phyloP scores from a whole-genome alignment of 371 early-diverging fungal genomes.

The Mucor plumbeus region DNA sequence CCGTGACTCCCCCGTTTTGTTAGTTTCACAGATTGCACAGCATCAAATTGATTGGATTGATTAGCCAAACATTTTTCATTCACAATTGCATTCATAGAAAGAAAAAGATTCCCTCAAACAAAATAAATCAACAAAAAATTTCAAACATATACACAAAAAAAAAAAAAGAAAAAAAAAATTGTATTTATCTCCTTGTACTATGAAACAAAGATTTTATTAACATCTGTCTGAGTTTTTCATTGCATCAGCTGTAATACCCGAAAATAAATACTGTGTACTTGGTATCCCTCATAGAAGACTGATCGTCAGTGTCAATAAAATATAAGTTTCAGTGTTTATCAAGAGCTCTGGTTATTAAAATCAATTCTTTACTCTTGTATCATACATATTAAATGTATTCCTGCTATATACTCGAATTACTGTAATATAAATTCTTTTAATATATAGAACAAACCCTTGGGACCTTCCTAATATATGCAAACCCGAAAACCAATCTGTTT shows the following conservation, averaged over 20 bases:
- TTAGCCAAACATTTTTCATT: neutral
- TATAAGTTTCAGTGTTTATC: too few species aligned
- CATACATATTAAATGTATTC: too few species aligned
- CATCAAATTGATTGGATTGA: neutral
- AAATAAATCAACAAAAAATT: neutral
- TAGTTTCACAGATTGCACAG: neutral
- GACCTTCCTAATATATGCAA: neutral
- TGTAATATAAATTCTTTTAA: too few species aligned
- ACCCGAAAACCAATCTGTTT: neutral
- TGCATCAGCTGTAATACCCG: neutral
- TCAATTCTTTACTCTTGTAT: too few species aligned
- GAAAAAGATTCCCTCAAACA: neutral
- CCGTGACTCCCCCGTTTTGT: neutral
- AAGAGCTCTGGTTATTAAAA: too few species aligned
- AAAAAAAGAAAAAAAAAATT: neutral
- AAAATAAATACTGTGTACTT: neutral
- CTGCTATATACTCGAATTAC: too few species aligned
- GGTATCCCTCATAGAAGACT: neutral
- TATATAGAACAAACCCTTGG: neutral
- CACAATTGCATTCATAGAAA: neutral
- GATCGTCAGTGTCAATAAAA: neutral
- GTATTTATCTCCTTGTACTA: neutral
- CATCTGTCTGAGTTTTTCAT: slow-evolving; percentile 2
- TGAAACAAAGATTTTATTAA: slow-evolving; percentile 2
- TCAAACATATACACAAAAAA: neutral